Conservation (phyloP, 1,139 yeast species). For the Kodamaea plutei region DNA sequence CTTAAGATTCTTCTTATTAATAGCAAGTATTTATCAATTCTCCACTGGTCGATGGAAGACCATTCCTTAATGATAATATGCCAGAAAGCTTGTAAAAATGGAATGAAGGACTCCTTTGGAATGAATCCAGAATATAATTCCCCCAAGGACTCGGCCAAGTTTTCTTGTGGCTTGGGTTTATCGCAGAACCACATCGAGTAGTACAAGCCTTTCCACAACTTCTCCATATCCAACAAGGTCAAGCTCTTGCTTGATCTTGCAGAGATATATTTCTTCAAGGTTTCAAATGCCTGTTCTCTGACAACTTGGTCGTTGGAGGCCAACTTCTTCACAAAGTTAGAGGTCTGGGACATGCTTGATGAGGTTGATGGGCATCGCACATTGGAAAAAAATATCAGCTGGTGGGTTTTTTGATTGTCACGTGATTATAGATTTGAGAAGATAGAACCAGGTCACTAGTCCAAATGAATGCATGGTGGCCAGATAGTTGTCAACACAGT, state of each 20-base stretch:
- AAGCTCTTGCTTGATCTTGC: constrained; percentile 28
- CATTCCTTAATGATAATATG: constrained; percentile 74
- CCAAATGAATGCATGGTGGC: no score
- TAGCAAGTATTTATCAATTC: constrained; percentile 80
- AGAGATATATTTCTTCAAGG: constrained; percentile 57
- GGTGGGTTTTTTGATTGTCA: no score
- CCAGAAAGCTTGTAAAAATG: constrained; percentile 80
- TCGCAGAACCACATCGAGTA: constrained; percentile 97
- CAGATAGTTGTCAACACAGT: no score
- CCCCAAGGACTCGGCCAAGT: constrained; percentile 73
- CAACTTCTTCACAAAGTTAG: constrained; percentile 66
- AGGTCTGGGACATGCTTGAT: constrained; percentile 24
- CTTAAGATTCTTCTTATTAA: constrained; percentile 73
- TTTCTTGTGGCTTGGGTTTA: constrained; percentile 86
- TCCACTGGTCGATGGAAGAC: constrained; percentile 80
- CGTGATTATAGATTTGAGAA: no score
- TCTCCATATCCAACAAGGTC: constrained; percentile 55
- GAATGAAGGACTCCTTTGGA: constrained; percentile 36
- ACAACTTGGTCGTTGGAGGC: constrained; percentile 78
- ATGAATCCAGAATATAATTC: constrained; percentile 49
- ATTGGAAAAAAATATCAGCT: constrained; percentile 5
- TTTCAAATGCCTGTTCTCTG: constrained; percentile 71
- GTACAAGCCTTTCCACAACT: constrained; percentile 91
- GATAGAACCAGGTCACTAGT: no score
- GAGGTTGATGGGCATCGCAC: constrained; percentile 2